Conservation (phyloP, 345 rosid species). For the Ceriops tagal region DNA sequence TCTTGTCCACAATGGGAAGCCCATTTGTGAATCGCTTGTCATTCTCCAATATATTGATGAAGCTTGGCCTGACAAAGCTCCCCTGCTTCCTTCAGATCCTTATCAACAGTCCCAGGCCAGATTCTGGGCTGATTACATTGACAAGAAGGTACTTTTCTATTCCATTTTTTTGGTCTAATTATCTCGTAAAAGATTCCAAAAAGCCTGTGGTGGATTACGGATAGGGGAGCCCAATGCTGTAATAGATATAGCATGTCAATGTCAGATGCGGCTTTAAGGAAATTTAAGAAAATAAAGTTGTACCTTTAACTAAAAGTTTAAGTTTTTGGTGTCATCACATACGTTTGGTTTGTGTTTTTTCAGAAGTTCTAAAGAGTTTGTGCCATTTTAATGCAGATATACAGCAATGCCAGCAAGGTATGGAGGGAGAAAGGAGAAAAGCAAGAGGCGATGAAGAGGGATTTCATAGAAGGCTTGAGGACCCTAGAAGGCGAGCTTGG, state of each 20-base stretch:
- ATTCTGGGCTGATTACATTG: slow-evolving; percentile 1
- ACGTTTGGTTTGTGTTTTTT: no score
- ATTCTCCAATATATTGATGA: neutral
- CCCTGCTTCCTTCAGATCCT: neutral
- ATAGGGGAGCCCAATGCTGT: no score
- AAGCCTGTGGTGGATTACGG: no score
- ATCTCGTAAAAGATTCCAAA: no score
- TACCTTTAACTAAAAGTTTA: no score
- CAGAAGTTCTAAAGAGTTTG: no score
- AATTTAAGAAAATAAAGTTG: no score
- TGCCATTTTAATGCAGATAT: neutral
- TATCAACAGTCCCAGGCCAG: neutral
- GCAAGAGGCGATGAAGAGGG: neutral
- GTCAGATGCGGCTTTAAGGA: no score
- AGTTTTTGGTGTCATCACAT: no score
- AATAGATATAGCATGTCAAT: no score
- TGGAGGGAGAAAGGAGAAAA: slow-evolving; percentile 6
- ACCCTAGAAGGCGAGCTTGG: slow-evolving; percentile 7
- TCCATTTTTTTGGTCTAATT: no score
- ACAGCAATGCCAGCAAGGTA: neutral
- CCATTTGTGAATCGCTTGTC: neutral
- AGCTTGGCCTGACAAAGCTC: neutral
- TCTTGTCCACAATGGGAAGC: neutral
- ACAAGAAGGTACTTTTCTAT: neutral
- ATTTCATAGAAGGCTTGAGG: slow-evolving; percentile 2